These are phyloP conservation scores for Mycena albidolilacea DNA, from an alignment of 768 basidiomycete genomes.

Conservation along the genomic window DNA sequence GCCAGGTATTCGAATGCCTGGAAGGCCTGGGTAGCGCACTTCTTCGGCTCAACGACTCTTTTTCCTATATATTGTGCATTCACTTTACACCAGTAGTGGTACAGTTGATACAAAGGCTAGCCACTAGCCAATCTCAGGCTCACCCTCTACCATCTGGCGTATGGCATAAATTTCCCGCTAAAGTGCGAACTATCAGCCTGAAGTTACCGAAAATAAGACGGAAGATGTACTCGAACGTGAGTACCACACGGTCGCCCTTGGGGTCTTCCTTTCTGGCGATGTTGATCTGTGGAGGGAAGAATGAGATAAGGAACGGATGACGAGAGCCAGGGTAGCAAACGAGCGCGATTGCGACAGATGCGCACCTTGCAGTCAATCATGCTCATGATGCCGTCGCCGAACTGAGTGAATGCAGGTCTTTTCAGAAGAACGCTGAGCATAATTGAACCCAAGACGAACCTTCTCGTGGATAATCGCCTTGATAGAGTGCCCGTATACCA, in stretches of 20 bases:
- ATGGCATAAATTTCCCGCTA: background rate
- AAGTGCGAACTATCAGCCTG: background rate
- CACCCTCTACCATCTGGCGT: background rate
- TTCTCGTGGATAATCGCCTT: slow-evolving; percentile 89
- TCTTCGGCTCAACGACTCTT: no score
- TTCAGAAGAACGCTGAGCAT: background rate
- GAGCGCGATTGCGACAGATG: background rate
- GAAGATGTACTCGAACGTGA: slow-evolving; percentile 81
- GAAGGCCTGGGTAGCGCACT: no score
- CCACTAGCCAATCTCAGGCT: no score
- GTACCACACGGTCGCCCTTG: slow-evolving; percentile 83
- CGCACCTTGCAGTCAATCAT: slow-evolving; percentile 84
- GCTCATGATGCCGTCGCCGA: slow-evolving; percentile 91
- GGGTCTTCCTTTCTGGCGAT: slow-evolving; percentile 80
- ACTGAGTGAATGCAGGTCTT: slow-evolving; percentile 55
- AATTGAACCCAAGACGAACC: slow-evolving; percentile 48
- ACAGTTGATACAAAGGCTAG: no score
- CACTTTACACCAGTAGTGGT: no score
- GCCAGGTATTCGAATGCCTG: no score
- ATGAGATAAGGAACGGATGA: background rate
- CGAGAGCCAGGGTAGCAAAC: background rate
- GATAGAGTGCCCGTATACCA: slow-evolving; percentile 86
- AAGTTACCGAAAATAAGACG: background rate
- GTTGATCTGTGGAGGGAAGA: slow-evolving; percentile 49
- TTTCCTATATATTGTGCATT: no score